Evolutionary conservation across 345 rosid species (phyloP), one percentile per base, ranked within the genome.

Genomic region (Linum tenue): DNA sequence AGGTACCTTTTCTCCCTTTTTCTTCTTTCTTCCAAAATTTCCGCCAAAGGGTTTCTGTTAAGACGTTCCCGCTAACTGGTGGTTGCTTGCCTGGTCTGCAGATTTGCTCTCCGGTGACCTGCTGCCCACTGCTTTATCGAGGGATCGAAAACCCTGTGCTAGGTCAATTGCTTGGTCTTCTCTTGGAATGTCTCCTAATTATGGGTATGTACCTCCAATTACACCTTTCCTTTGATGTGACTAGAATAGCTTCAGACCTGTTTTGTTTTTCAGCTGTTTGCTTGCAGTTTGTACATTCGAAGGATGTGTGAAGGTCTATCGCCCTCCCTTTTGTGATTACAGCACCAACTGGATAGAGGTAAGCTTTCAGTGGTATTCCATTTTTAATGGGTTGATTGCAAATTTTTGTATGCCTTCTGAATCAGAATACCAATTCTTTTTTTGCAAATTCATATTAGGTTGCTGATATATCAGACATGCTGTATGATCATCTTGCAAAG

Each of bases 311-410:
- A 94, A 90, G 82, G 70, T 94, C 73, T 94, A 86, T 71, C 85
- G 89, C 53, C 83, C 89, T 62, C 97, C 99, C 7, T 84, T 71
- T 79, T 76, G 76, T 71, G 97, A 90, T 75, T 92, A 86, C 70
- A 80, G 79, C 76, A 83, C 99, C 64, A 96, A 94, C 72, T 94
- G 99, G 99, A 71, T 94, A 69, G 97, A 84, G 96, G 97, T 94
- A 72, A 62, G 80, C 51, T 22, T 22, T 22, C 31, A 22, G 31
- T 22, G 31, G 31, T 22, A 22, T 22, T 22, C 31, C 31, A 22
- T 22, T 22, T 22, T 22, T 22, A 22, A 22, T 22, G 31, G 1
- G 31, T 22, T 31, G 35, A 17, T 31, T 31, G 5, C 36, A 37
- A 37, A 10, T 57, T 12, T 15, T 57, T 17, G 60, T 57, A n/a